These are phyloP conservation scores for Globisporangium lucens DNA, from an alignment of 352 stramenopile species.

Conservation along the genomic window DNA sequence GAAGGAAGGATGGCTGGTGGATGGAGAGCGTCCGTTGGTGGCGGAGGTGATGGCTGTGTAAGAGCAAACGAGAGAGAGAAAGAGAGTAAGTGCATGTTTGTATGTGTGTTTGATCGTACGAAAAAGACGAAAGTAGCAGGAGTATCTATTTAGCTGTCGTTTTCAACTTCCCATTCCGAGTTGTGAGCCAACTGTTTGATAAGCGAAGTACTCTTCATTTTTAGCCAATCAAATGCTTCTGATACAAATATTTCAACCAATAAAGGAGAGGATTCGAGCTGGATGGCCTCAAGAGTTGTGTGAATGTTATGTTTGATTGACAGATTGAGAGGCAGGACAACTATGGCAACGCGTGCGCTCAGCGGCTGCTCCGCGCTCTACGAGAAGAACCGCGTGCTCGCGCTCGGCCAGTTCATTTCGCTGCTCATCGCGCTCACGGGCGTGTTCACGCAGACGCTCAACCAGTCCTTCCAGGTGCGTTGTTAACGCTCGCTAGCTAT, in stretches of 20 bases:
- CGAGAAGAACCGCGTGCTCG: constrained; percentile 51
- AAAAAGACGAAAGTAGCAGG: background rate
- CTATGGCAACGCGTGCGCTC: constrained; percentile 5
- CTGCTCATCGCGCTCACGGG: constrained; percentile 85
- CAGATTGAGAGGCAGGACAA: background rate
- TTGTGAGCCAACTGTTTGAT: background rate
- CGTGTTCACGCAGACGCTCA: constrained; percentile 85
- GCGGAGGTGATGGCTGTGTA: background rate
- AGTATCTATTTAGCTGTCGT: constrained; percentile 1
- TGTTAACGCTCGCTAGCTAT: background rate
- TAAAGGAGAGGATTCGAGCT: background rate
- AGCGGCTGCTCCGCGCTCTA: constrained; percentile 22
- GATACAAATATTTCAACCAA: background rate
- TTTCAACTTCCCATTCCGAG: background rate
- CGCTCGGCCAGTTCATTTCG: constrained; percentile 87
- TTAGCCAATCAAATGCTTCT: background rate
- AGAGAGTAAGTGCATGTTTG: background rate
- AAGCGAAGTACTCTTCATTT: background rate
- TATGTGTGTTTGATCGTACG: background rate
- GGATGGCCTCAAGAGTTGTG: background rate
- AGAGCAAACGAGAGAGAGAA: background rate
- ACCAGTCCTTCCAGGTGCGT: constrained; percentile 64
- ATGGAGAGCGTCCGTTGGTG: no score
- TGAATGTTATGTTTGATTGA: background rate
- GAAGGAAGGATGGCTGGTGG: background rate